Base-by-base conservation (phyloP, 2,329 filamentous ascomycete species). In the Pezicula carpinea region DNA sequence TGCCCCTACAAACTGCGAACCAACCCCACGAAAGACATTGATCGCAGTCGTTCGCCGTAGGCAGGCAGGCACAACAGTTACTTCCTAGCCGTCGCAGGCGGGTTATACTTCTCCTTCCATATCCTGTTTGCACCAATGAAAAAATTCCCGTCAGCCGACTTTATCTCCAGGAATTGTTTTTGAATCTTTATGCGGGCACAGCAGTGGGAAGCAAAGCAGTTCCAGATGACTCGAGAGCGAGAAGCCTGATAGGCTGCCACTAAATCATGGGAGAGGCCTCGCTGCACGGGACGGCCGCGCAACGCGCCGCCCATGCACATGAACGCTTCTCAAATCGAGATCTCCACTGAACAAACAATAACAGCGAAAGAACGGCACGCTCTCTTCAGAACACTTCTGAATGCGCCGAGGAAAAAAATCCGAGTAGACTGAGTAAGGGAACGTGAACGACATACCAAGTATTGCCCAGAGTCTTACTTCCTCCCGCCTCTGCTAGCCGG, bases 391-490 rank as follows among this genome's bases (percentile, higher is more conserved):
- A 40, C 19, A 6, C 21, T 39, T 18, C 19, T 14, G 15, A 22
- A 17, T 26, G 15, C n/a, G 22, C 39, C n/a, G 14, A 40, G 22
- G 2, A 26, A 22, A 29, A 22, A 34, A 34, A 43, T 33, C n/a
- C n/a, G 6, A 23, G 6, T 14, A 33, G 15, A 35, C 19, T 43
- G 22, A 26, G 17, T 31, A 31, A 34, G 14, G 15, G 22, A 15
- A 29, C 60, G 65, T 69, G 29, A 77, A 74, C 48, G 50, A 79
- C 87, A 68, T 83, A 96, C 92, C 93, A 99, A 59, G 88, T 87
- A 72, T 97, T 96, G 53, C 93, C 93, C 54, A 97, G 74, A 46
- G 83, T 90, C 74, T 95, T 96, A 69, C 84, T 87, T 43, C 92
- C 92, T 64, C 84, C 87, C 62, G 88, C 77, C 70, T 97, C 93